Conservation (phyloP, 495 filamentous ascomycete species). For the Aspergillus bridgeri region DNA sequence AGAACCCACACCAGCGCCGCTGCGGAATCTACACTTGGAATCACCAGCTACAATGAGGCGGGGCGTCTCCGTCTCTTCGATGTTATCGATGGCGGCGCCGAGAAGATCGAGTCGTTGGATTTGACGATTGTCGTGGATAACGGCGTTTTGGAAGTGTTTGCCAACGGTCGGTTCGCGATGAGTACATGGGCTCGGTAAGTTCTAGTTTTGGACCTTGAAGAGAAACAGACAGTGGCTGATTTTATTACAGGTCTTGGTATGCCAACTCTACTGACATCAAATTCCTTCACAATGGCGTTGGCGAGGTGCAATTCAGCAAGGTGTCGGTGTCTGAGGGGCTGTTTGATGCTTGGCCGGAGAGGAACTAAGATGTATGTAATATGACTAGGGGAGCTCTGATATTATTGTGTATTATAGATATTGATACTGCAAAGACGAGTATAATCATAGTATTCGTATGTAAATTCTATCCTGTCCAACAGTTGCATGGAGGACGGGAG, state of each 20-base stretch:
- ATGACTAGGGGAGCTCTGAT: no score
- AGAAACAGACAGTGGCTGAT: not conserved
- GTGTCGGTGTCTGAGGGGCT: slow-evolving; percentile 19
- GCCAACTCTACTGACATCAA: slow-evolving; percentile 20
- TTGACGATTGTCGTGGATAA: slow-evolving; percentile 22
- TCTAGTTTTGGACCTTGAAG: not conserved
- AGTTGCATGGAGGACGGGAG: no score
- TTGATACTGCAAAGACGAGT: no score
- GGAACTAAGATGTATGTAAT: no score
- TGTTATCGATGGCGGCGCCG: not conserved
- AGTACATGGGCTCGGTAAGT: slow-evolving; percentile 21
- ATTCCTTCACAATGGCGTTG: slow-evolving; percentile 21
- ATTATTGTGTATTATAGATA: not conserved
- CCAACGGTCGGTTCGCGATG: slow-evolving; percentile 22
- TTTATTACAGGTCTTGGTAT: slow-evolving; percentile 18
- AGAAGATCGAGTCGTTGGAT: slow-evolving; percentile 17
- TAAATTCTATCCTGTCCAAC: no score
- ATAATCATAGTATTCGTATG: no score
- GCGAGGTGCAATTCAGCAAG: slow-evolving; percentile 14
- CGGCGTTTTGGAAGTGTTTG: slow-evolving; percentile 19
- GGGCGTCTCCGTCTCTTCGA: slow-evolving; percentile 21
- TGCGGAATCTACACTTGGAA: slow-evolving; percentile 14
- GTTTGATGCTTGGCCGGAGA: slow-evolving; percentile 21
- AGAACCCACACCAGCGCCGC: slow-evolving; percentile 22
- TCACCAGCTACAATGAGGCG: slow-evolving; percentile 12